Conservation (phyloP, 768 basidiomycete species). For the Rhodotorula diobovata region DNA sequence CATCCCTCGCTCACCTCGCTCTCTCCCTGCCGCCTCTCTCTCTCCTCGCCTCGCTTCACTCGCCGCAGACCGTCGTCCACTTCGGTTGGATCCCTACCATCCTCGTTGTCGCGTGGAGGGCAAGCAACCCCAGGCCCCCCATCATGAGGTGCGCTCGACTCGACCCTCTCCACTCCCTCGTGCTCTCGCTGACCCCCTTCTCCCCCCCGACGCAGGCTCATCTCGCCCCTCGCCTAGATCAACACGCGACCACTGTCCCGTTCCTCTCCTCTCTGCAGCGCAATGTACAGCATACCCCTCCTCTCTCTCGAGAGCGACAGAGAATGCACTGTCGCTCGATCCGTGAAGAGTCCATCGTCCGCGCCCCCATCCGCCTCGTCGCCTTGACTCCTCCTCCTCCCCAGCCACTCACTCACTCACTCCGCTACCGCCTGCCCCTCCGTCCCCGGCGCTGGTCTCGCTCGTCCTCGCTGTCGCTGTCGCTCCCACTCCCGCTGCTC, state of each 20-base stretch:
- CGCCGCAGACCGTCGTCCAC: constrained; percentile 71
- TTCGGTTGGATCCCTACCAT: constrained; percentile 96
- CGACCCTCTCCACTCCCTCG: background rate
- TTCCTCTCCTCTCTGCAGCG: background rate
- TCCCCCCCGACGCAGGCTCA: constrained; percentile 57
- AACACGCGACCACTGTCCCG: too few relatives aligned
- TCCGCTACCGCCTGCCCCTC: background rate
- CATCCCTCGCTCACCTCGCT: background rate
- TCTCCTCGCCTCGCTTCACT: background rate
- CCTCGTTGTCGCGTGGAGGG: constrained; percentile 79
- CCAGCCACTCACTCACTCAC: background rate
- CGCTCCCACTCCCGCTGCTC: background rate
- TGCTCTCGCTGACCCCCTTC: constrained; percentile 9
- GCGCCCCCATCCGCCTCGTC: too few relatives aligned
- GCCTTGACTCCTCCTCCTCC: background rate
- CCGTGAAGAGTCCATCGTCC: background rate
- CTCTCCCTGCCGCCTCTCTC: too few relatives aligned
- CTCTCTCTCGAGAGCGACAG: background rate
- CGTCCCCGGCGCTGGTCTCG: too few relatives aligned
- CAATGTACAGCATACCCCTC: constrained; percentile 5
- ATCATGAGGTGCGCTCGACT: constrained; percentile 76
- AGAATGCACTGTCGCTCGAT: too few relatives aligned
- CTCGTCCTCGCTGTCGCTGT: background rate
- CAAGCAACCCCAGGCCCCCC: constrained; percentile 88
- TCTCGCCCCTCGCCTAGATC: constrained; percentile 89